Evolutionary conservation across 768 basidiomycete species (phyloP).

Genomic region (Erythrobasidium yunnanense): DNA sequence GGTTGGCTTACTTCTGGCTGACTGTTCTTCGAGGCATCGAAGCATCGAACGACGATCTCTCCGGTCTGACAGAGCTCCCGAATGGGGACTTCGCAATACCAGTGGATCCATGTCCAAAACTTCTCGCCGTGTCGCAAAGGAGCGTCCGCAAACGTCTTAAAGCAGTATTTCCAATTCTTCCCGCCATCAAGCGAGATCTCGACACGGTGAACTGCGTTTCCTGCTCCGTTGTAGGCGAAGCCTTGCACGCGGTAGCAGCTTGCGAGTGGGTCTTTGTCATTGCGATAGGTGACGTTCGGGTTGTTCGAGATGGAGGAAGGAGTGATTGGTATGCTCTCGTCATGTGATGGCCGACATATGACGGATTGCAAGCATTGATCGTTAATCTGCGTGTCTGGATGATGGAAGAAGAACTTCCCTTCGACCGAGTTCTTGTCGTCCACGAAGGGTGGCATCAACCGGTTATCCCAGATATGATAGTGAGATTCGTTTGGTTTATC

Average conservation of each 20-base stretch:
- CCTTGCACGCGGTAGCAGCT: slow-evolving; percentile 4
- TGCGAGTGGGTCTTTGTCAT: slow-evolving; percentile 1
- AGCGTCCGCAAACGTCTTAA: background rate
- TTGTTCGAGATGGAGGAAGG: background rate
- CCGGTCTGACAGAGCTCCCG: background rate
- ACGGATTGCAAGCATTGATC: slow-evolving; percentile 4
- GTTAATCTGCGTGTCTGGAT: background rate
- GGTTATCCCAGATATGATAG: slow-evolving; percentile 11
- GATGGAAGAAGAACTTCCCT: slow-evolving; percentile 2
- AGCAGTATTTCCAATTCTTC: background rate
- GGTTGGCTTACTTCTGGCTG: slow-evolving; percentile 6
- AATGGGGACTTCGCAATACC: slow-evolving; percentile 5
- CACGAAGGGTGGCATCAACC: background rate
- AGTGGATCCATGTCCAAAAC: slow-evolving; percentile 2
- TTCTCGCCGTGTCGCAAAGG: slow-evolving; percentile 9
- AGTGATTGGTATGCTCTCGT: slow-evolving; percentile 1
- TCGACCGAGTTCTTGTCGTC: slow-evolving; percentile 9
- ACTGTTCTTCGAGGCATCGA: slow-evolving; percentile 8
- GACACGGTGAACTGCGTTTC: slow-evolving; percentile 1
- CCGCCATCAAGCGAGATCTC: slow-evolving; percentile 10
- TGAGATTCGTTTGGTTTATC: background rate
- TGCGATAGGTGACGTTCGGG: background rate
- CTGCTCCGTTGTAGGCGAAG: slow-evolving; percentile 3
- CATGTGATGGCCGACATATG: background rate
- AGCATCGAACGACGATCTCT: background rate